These are phyloP conservation scores for Alternaria sp. DNA, from an alignment of 2,329 filamentous ascomycete genomes.

Conservation along the genomic window DNA sequence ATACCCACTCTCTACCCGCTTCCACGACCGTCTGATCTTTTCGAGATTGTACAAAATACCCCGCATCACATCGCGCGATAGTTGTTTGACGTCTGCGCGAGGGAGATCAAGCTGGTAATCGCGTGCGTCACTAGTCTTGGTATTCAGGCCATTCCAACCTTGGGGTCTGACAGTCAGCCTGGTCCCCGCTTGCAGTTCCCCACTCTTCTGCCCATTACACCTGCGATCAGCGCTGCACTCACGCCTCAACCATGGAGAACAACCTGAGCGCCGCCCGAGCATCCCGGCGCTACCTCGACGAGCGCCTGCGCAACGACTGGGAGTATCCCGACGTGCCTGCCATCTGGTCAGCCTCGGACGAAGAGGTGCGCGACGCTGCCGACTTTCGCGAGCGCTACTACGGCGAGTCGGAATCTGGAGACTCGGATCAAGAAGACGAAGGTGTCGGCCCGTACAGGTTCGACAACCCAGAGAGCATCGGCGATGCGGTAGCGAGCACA, in stretches of 20 bases:
- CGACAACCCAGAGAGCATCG: conserved; percentile 55
- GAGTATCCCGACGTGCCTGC: conserved; percentile 46
- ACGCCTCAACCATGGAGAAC: conserved; percentile 38
- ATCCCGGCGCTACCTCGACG: conserved; percentile 51
- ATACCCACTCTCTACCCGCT: not conserved
- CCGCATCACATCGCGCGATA: not conserved
- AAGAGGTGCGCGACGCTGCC: conserved; percentile 39
- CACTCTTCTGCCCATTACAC: not conserved
- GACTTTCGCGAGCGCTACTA: conserved; percentile 55
- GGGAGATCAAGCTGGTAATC: not conserved
- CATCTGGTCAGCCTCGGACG: conserved; percentile 43
- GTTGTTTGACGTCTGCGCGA: not conserved
- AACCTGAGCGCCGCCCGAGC: conserved; percentile 53
- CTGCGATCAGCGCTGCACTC: not conserved
- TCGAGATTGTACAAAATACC: not conserved
- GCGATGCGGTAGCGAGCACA: conserved; percentile 42
- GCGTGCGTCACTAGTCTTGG: conserved; percentile 7
- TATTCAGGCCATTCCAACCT: not conserved
- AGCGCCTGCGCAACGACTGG: conserved; percentile 56
- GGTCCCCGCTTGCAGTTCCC: not conserved
- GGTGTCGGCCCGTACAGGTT: conserved; percentile 48
- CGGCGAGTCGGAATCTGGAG: conserved; percentile 41
- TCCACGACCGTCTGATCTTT: not conserved
- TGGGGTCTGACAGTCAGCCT: not conserved
- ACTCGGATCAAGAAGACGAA: conserved; percentile 35